A percentile compares a stretch with the other conserved stretches of the same genome.
Evolutionary conservation across 2,329 filamentous ascomycete genomes (phyloP).

Genomic region (Pseudogymnoascus sp.): DNA sequence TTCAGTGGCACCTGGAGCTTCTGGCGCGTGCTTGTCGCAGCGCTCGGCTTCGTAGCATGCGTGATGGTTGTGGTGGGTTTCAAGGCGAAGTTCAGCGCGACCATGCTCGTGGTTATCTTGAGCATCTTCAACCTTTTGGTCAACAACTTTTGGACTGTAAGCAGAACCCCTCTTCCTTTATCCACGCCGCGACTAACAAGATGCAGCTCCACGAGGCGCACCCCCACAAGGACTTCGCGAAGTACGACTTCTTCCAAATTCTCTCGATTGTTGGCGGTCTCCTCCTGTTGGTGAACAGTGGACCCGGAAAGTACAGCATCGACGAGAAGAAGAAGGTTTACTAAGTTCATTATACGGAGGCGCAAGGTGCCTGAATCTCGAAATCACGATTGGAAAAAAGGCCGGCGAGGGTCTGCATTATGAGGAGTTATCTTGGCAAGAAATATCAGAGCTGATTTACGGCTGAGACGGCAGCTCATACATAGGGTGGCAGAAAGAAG

Average conservation of each 20-base stretch:
- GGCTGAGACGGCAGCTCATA: not conserved
- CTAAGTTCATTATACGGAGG: slow-evolving; percentile 37
- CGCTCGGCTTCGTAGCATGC: slow-evolving; percentile 82
- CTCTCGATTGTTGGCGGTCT: slow-evolving; percentile 96
- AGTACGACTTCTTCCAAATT: slow-evolving; percentile 99
- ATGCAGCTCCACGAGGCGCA: slow-evolving; percentile 86
- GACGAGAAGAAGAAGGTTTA: slow-evolving; percentile 99
- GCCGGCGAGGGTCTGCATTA: slow-evolving; percentile 20
- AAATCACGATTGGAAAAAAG: slow-evolving; percentile 14
- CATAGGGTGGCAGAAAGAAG: slow-evolving; percentile 1
- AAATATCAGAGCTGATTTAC: slow-evolving; percentile 4
- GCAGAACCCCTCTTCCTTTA: slow-evolving; percentile 31
- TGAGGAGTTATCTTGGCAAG: slow-evolving; percentile 20
- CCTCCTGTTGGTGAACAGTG: slow-evolving; percentile 95
- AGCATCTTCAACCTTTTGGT: slow-evolving; percentile 95
- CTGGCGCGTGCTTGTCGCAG: slow-evolving; percentile 76
- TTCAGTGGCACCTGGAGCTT: slow-evolving; percentile 91
- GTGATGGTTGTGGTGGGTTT: slow-evolving; percentile 99
- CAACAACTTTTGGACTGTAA: slow-evolving; percentile 99
- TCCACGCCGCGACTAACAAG: slow-evolving; percentile 17
- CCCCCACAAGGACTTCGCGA: slow-evolving; percentile 99
- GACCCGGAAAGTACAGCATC: slow-evolving; percentile 92
- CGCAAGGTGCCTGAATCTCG: slow-evolving; percentile 9
- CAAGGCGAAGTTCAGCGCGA: slow-evolving; percentile 98
- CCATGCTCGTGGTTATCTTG: slow-evolving; percentile 87